Evolutionary conservation across 306 rosid species (phyloP), one percentile per base, ranked within the genome.

Genomic region (Luffa aegyptiaca): DNA sequence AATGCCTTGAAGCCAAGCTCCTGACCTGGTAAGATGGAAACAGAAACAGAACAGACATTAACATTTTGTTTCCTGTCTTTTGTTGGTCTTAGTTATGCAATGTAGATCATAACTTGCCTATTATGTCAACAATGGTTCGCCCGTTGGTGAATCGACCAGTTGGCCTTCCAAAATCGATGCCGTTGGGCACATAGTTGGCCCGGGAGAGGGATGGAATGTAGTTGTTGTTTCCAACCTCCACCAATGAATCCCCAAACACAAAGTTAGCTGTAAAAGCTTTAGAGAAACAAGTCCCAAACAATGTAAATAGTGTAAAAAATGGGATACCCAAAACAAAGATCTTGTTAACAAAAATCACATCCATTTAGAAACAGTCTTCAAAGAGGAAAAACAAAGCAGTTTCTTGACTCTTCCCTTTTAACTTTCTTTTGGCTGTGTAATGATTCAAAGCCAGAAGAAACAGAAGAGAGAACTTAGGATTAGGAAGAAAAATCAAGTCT

Each of bases 61-160:
- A 64, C 14, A 6, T 13, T 64, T 14, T 62, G 0, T 64, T 61
- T 5, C 6, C 68, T 13, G 71, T 64, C 21, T 14, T 65, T 65
- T 65, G 48, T 16, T 65, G 26, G 26, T 65, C 42, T 36, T 65
- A 14, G 4, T 7, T 17, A 8, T 39, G 7, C 36, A 45, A 39
- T 59, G 3, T 3, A 14, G 16, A 66, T 49, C 46, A 56, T 4
- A 73, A 76, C 86, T 85, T 84, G 82, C 97, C 93, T 80, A 88
- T 18, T 53, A 93, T 86, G 79, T 93, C 93, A 8, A 80, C 46
- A 36, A 86, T 81, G 65, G 94, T 93, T 90, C 93, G 88, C 76
- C 93, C 93, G 80, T 91, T 91, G n/a, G 94, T 91, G 84, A 74
- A 93, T 65, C 94, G 66, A 16, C 98, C 93, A 0, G 93, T 91